Base-by-base conservation (phyloP, 768 basidiomycete genomes). In the Floccularia luteovirens region DNA sequence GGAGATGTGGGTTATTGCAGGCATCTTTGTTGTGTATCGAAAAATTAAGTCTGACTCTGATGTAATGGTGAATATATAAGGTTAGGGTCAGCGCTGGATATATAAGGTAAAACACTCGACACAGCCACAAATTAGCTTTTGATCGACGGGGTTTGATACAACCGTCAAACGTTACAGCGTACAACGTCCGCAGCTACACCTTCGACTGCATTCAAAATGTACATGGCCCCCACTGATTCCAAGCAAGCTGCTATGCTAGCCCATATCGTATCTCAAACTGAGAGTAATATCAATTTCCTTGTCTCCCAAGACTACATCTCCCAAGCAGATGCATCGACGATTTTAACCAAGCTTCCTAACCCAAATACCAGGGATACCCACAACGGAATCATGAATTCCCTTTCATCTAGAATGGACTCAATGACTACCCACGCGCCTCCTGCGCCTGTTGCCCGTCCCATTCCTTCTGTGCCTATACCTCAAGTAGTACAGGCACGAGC, bases 261-360 rank as follows among this genome's bases (percentile, higher is more conserved):
- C 1, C 83, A 81, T 49, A 58, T 83, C 42, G 55, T 79, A 39
- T 64, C 66, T 37, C 78, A 78, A 47, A 63, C 80, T 35, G 67
- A 76, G 48, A 59, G 65, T 34, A 72, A 81, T 42, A 62, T 83
- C 19, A 59, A 73, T 16, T 80, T 83, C 48, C 61, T 83, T 11
- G 67, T 70, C 5, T 59, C 67, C 1, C 74, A 82, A 52, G 65
- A 69, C 44, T 68, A 76, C 41, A 64, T 83, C 32, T 64, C 74
- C 1, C 50, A 62, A 3, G 55, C 59, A 1, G 79, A 79, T 48
- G 75, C 72, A 4, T 62, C 57, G 12, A 51, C 56, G 13, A 74
- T 81, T 52, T 54, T 76, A 10, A 57, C 67, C 16, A 74, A 70
- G 48, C 66, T 80, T 7, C 67, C 69, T n/a, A 57, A 57, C 38